Base-by-base conservation (phyloP, 2,329 filamentous ascomycete species). In the Didymella pomorum region DNA sequence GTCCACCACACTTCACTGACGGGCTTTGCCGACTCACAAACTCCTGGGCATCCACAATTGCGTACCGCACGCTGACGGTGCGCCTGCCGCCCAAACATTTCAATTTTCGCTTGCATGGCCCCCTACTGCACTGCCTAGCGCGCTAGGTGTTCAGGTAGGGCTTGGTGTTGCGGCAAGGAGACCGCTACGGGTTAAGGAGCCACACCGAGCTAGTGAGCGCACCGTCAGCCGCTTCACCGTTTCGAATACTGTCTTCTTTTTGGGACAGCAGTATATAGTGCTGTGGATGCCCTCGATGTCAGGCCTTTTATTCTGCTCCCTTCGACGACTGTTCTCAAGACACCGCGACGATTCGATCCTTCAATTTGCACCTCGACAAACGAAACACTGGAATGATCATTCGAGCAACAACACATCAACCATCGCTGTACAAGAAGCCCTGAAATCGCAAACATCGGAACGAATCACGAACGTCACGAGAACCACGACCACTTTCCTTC, bases 141-240 rank as follows among this genome's bases (percentile, higher is more conserved):
- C 51, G 57, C 57, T 55, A 51, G 47, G 43, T 52, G 47, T 43
- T 60, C 52, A 60, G 42, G 57, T 43, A 52, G 43, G 57, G 51
- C 57, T 60, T 55, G 55, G 52, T 64, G 55, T 61, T 62, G 65
- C 66, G 65, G 66, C 66, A 67, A 58, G 61, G 66, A 60, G 55
- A 59, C 58, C 50, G 66, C 63, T 61, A 62, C 62, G 46, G 63
- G 53, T 55, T 43, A 51, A 58, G 60, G 62, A 60, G 57, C 57
- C 20, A 39, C 43, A 56, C 57, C 52, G 52, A 52, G 61, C 64
- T 70, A 68, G 64, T 60, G 66, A 68, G 57, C 52, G 52, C 54
- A 58, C 56, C 60, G 62, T 64, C 63, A 62, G 63, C 63, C 67
- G 64, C 68, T 66, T 69, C 66, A 70, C 66, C 65, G 65, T 68